Evolutionary conservation across 352 stramenopile species (phyloP).

Genomic region (Phytophthora pinifolia): DNA sequence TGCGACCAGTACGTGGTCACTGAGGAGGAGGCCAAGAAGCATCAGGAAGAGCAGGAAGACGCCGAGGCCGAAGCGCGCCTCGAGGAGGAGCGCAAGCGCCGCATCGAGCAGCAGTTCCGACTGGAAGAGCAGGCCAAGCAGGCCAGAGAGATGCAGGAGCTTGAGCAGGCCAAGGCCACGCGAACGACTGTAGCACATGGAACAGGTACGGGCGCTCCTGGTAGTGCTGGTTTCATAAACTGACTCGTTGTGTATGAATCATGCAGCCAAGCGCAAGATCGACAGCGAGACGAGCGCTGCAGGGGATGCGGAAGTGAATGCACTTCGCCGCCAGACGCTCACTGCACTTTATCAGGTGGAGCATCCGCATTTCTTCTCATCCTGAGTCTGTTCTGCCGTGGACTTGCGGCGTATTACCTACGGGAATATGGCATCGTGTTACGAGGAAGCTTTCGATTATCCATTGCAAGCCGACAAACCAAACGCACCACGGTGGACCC

Average conservation of each 20-base stretch:
- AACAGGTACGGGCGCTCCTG: slow-evolving; percentile 25
- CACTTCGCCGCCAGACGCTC: slow-evolving; percentile 57
- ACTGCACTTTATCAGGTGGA: slow-evolving; percentile 73
- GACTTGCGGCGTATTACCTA: slow-evolving; percentile 1
- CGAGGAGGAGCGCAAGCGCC: slow-evolving; percentile 40
- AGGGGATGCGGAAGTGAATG: slow-evolving; percentile 46
- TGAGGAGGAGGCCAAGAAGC: slow-evolving; percentile 64
- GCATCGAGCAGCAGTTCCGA: slow-evolving; percentile 66
- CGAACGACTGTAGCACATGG: slow-evolving; percentile 10
- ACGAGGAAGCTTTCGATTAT: slow-evolving; percentile 5
- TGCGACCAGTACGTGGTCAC: slow-evolving; percentile 77
- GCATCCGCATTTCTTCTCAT: slow-evolving; percentile 47
- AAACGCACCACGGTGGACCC: slow-evolving; percentile 13
- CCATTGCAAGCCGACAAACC: slow-evolving; percentile 12
- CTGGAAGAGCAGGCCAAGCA: slow-evolving; percentile 67
- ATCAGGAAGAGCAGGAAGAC: slow-evolving; percentile 47
- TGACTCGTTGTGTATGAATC: not conserved
- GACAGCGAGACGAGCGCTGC: slow-evolving; percentile 21
- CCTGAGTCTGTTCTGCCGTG: slow-evolving; percentile 3
- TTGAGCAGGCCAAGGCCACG: slow-evolving; percentile 26
- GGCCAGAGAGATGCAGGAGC: slow-evolving; percentile 46
- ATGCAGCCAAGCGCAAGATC: slow-evolving; percentile 53
- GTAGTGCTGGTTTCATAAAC: not conserved
- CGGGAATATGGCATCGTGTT: slow-evolving; percentile 9
- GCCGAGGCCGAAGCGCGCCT: slow-evolving; percentile 36